Evolutionary conservation across 768 basidiomycete species (phyloP), one percentile per base, ranked within the genome.

Genomic region (Suillus subaureus): DNA sequence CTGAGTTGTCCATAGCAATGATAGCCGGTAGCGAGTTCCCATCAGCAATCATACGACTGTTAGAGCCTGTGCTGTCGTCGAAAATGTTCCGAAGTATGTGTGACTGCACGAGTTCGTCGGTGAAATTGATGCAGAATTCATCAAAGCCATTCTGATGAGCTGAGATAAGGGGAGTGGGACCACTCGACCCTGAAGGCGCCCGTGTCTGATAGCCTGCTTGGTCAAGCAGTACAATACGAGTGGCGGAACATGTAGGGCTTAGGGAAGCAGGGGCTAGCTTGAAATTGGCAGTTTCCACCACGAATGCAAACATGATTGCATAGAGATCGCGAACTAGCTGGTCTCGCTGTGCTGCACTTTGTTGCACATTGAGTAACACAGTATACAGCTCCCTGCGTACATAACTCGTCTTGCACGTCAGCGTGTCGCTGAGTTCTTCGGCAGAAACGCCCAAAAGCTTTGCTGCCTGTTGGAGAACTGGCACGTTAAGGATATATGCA

Each of bases 281-380:
- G 71, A 86, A 83, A 73, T 89, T 89, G 67, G 85, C 85, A 13
- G 85, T 87, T 72, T 89, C 87, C 58, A 87, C 84, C 51, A 89
- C 81, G 66, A 83, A 89, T 0, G 87, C 82, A 67, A 89, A 89
- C 55, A 89, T 78, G 70, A 89, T 88, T 40, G 85, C 83, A 69
- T 89, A 89, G 43, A 89, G 81, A 68, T 87, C 87, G 63, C 82
- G 80, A 33, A 85, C 80, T 45, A 89, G 79, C 37, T 79, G 79
- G 66, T 89, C 85, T 37, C 87, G 81, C 70, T 89, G 87, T 1
- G 70, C 70, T 1, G 78, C 78, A 49, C 88, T 84, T 67, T 85
- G 87, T 56, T 79, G 77, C 0, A 79, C 81, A 62, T 82, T 82
- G 62, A 89, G 77, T 67, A 89, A 78, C 39, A 85, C 82, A 0